These are phyloP conservation scores for Gentiana straminea DNA, from an alignment of 257 asterid species.

Conservation along the genomic window DNA sequence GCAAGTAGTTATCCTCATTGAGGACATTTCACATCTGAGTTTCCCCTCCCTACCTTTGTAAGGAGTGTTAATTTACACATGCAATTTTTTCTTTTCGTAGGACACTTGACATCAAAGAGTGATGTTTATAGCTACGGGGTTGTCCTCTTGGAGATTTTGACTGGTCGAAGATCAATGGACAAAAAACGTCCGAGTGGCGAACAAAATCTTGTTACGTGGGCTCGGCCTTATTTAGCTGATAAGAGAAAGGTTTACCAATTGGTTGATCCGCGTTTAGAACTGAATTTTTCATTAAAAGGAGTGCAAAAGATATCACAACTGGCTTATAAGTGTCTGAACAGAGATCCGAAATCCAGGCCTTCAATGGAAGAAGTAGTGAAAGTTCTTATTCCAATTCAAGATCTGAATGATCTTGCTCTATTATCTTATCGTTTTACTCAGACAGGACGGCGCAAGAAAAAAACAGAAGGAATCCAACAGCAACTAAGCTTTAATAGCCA, in stretches of 20 bases:
- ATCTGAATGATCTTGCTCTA: constrained; percentile 67
- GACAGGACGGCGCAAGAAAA: constrained; percentile 49
- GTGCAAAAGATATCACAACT: constrained; percentile 68
- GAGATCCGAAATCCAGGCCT: constrained; percentile 80
- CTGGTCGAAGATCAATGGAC: constrained; percentile 90
- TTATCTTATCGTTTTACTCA: constrained; percentile 54
- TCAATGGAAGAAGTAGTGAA: constrained; percentile 82
- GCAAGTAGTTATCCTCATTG: no score
- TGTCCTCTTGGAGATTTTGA: constrained; percentile 74
- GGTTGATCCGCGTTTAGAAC: constrained; percentile 85
- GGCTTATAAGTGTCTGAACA: constrained; percentile 53
- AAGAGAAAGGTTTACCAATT: constrained; percentile 72
- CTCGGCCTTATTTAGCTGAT: constrained; percentile 71
- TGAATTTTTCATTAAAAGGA: constrained; percentile 74
- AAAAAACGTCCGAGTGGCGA: constrained; percentile 84
- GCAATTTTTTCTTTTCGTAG: constrained; percentile 19
- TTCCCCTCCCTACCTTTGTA: no score
- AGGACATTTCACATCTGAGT: no score
- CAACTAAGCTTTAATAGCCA: constrained; percentile 28
- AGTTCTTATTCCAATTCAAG: constrained; percentile 59
- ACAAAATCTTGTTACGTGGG: constrained; percentile 91
- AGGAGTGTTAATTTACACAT: no score
- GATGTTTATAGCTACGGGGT: constrained; percentile 94
- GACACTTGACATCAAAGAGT: constrained; percentile 87
- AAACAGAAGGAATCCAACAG: constrained; percentile 32